Percentiles rank a stretch among this genome's conserved stretches.
Conservation (phyloP, 192 early-diverging fungal genomes). For the Coemansia sp. region DNA sequence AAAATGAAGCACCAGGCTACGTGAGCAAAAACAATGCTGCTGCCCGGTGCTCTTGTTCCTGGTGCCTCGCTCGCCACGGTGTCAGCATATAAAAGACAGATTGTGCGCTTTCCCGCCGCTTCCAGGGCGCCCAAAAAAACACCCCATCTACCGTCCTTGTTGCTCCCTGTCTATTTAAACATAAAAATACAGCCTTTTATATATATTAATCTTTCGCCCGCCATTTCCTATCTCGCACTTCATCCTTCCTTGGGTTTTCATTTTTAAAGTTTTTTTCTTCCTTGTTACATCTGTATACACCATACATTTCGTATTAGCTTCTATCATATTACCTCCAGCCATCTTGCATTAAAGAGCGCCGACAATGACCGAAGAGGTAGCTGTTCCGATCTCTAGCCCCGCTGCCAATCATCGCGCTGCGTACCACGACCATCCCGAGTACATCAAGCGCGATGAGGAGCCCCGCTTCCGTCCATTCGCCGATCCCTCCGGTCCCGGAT, state of each 20-base stretch:
- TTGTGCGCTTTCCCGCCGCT: not conserved
- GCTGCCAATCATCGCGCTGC: conserved; percentile 1
- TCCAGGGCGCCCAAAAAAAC: not conserved
- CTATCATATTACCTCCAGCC: not conserved
- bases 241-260: not conserved
- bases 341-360: too few species aligned
- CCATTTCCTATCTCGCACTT: not conserved
- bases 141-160: not conserved
- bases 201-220: not conserved
- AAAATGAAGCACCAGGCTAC: not conserved
- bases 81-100: not conserved
- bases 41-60: not conserved
- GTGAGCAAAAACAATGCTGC: not conserved
- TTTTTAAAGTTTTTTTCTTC: not conserved
- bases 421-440: conserved; percentile 8
- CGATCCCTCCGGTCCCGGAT: conserved; percentile 48
- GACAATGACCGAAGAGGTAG: conserved; percentile 36
- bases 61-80: not conserved
- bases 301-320: not conserved
- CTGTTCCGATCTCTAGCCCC: conserved; percentile 16
- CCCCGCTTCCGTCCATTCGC: conserved; percentile 56
- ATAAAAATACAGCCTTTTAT: not conserved
- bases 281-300: not conserved
- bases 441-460: conserved; percentile 19
- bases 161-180: not conserved